Conservation (phyloP, 306 rosid genomes). For the Alnus glutinosa region DNA sequence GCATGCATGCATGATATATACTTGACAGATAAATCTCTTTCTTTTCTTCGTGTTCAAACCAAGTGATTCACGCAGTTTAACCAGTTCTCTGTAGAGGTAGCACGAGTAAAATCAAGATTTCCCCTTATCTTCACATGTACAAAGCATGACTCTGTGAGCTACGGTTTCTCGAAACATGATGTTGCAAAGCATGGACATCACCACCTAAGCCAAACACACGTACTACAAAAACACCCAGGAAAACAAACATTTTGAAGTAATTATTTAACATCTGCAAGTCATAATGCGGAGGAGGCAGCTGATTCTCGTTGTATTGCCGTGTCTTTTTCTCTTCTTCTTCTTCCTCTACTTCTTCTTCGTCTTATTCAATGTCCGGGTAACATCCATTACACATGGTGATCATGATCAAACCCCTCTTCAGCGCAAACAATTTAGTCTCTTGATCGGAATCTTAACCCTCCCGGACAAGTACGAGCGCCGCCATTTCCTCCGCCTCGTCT, state of each 20-base stretch:
- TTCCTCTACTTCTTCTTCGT: conserved; percentile 9
- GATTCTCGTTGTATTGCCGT: conserved; percentile 2
- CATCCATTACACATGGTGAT: background rate
- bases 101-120: background rate
- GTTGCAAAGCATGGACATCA: background rate
- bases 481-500: conserved; percentile 38
- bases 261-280: background rate
- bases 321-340: conserved; percentile 20
- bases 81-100: background rate
- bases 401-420: background rate
- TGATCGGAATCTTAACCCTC: conserved; percentile 34
- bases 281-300: conserved; percentile 19
- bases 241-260: background rate
- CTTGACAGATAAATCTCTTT: no score
- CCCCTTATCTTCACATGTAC: background rate
- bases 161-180: background rate
- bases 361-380: conserved; percentile 12
- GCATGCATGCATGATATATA: background rate
- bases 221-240: background rate
- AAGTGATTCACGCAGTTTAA: background rate
- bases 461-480: conserved; percentile 21
- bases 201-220: background rate
- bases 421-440: conserved; percentile 18
- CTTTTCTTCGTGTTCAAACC: background rate
- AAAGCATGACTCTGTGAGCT: background rate